These are phyloP conservation scores for Boletus rubroflammeus DNA, from an alignment of 768 basidiomycete species.

Conservation along the genomic window DNA sequence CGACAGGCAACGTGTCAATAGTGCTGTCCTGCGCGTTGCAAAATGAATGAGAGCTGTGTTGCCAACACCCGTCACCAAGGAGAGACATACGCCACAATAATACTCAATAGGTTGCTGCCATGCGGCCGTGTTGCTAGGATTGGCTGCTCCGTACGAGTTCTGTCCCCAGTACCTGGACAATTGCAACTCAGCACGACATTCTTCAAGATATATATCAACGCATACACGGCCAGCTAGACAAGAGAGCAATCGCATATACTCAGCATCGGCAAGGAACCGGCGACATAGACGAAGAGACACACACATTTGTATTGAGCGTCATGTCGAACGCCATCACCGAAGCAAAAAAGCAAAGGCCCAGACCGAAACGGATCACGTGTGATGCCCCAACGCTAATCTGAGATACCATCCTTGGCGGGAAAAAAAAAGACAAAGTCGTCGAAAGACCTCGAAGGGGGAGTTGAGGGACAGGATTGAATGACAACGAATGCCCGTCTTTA, in stretches of 20 bases:
- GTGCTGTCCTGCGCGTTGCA: constrained; percentile 42
- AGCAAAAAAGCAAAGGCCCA: constrained; percentile 7
- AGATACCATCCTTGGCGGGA: constrained; percentile 7
- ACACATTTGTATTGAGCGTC: constrained; percentile 23
- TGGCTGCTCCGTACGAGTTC: constrained; percentile 33
- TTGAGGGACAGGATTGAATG: background rate
- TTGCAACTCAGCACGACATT: background rate
- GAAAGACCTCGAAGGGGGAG: background rate
- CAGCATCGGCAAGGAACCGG: background rate
- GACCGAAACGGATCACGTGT: constrained; percentile 12
- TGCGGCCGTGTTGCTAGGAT: constrained; percentile 19
- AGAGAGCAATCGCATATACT: background rate
- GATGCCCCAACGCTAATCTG: background rate
- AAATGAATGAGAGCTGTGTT: background rate
- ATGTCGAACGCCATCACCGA: constrained; percentile 26
- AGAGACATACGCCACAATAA: constrained; percentile 28
- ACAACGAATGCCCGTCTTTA: constrained; percentile 7
- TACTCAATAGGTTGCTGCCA: constrained; percentile 32
- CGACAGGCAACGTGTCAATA: constrained; percentile 58
- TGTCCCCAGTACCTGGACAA: constrained; percentile 34
- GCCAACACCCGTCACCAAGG: background rate
- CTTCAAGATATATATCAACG: background rate
- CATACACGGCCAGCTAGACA: constrained; percentile 26
- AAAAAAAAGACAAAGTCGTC: background rate
- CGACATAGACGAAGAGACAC: background rate